Base-by-base conservation (phyloP, 805 yeast genomes). In the Ascoidea rubescens region DNA sequence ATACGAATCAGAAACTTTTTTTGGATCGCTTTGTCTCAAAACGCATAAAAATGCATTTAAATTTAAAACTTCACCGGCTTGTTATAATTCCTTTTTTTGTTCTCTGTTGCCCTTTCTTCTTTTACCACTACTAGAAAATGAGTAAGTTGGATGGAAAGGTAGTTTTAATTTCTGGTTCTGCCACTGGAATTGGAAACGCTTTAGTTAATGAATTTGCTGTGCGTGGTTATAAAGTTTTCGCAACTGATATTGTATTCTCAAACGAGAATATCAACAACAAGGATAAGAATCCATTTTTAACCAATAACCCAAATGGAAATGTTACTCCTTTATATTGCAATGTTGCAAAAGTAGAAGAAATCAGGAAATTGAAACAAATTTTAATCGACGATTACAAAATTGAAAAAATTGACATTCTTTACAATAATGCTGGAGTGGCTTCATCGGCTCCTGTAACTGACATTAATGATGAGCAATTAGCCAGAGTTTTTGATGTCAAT, bases 371-470 rank as follows among this genome's bases (percentile, higher is more conserved):
- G 30, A 73, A 72, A 52, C 59, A 71, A 17, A 66, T 66, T 30
- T 68, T 83, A n/a, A 53, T 58, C 0, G 56, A 60, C 1, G 70
- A 73, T 46, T 55, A 70, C 43, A 70, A 73, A 7, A 75, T 73
- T 45, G 75, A 74, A 1, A 69, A 71, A 50, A 62, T 84, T 52
- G 87, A 84, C 58, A 58, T 81, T 7, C 64, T 85, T 50, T 84
- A 73, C 67, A 85, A 85, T 64, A 85, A 85, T 63, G 95, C 95
- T 1, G 89, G 89, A n/a, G 82, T 78, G 58, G 74, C 87, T 21
- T 84, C 89, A 59, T 76, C 85, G 0, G 70, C 79, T 49, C 87
- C 93, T 0, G 87, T 85, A 0, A 57, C 75, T 48, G 91, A 84
- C 63, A 82, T 79, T 3, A 65, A 73, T 3, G 80, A 83, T 60